Percentiles rank a stretch among this genome's conserved stretches.
These are phyloP conservation scores for Leccinum subatratum DNA, from an alignment of 1,284 basidiomycete species.

Conservation along the genomic window DNA sequence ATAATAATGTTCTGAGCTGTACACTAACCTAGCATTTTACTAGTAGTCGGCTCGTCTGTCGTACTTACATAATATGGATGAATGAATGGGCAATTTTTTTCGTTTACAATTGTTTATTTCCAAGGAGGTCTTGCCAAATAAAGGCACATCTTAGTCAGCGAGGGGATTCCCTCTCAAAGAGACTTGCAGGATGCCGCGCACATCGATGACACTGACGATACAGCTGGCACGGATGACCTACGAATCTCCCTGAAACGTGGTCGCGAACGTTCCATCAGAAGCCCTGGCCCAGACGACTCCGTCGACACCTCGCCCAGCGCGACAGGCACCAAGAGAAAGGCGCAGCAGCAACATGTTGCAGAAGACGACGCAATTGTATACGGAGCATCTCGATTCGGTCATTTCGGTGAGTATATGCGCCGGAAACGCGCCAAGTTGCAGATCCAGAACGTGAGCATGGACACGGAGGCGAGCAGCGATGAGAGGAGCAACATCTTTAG, in stretches of 20 bases:
- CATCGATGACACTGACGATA: slow-evolving; percentile 5
- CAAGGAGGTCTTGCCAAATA: not conserved
- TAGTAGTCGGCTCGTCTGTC: not conserved
- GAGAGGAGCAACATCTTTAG: slow-evolving; percentile 58
- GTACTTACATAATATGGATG: not conserved
- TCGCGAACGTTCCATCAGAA: slow-evolving; percentile 6
- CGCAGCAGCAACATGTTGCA: slow-evolving; percentile 6
- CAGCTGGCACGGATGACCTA: not conserved
- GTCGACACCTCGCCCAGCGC: not conserved
- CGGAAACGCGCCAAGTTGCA: slow-evolving; percentile 89
- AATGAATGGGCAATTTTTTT: not conserved
- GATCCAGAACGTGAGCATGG: slow-evolving; percentile 72
- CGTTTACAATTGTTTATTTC: slow-evolving; percentile 12
- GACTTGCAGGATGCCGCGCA: slow-evolving; percentile 11
- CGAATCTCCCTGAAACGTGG: slow-evolving; percentile 7
- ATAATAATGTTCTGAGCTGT: not conserved
- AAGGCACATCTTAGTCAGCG: not conserved
- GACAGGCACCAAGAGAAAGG: slow-evolving; percentile 21
- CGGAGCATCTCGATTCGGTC: slow-evolving; percentile 75
- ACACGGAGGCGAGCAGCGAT: slow-evolving; percentile 25
- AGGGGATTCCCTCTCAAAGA: not conserved
- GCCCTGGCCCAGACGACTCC: slow-evolving; percentile 1
- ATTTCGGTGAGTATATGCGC: slow-evolving; percentile 82
- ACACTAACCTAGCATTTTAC: slow-evolving; percentile 11
- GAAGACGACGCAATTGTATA: slow-evolving; percentile 48